Base-by-base conservation (phyloP, 805 yeast genomes). In the Candida piceae region DNA sequence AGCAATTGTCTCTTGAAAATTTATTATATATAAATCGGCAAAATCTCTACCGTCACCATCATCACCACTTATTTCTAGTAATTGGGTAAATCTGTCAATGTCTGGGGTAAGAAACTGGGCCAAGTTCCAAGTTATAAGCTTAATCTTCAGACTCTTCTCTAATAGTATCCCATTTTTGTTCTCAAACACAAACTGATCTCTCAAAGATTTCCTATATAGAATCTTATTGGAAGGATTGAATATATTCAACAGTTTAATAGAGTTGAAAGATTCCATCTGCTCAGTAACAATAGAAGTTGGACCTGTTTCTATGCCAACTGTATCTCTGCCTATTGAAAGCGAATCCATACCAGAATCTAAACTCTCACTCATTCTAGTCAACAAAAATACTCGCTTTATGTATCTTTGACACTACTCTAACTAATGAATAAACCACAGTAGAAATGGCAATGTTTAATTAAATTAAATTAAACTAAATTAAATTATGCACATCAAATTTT, bases 1-100 rank as follows among this genome's bases (percentile, higher is more conserved):
- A 3, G 76, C 69, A 3, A 74, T 62, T 0, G 76, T 65, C 45
- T 74, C 80, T 47, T 74, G 80, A 30, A 74, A 57, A 6, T 68
- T 67, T 5, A 74, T 42, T 5, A 71, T 57, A 36, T 67, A 64
- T 1, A 74, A 30, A 42, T 67, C 72, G 10, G 55, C 40, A 16
- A 34, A 31, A n/a, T n/a, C n/a, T n/a, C n/a, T n/a, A n/a, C n/a
- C n/a, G n/a, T n/a, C n/a, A 5, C 38, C 28, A 7, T 21, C 19
- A n/a, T 38, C 39, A 18, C 36, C 38, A 19, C 40, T 17, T 8
- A 28, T 25, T 20, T n/a, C 4, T 1, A 56, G 32, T 7, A 57
- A 21, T 31, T 50, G 47, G 3, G 38, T 37, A 6, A 50, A 42
- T 13, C 41, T 23, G 7, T 45, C 49, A 5, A 21, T 8, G 11